Evolutionary conservation across 2,329 filamentous ascomycete species (phyloP).

Genomic region (Huntiella decipiens): DNA sequence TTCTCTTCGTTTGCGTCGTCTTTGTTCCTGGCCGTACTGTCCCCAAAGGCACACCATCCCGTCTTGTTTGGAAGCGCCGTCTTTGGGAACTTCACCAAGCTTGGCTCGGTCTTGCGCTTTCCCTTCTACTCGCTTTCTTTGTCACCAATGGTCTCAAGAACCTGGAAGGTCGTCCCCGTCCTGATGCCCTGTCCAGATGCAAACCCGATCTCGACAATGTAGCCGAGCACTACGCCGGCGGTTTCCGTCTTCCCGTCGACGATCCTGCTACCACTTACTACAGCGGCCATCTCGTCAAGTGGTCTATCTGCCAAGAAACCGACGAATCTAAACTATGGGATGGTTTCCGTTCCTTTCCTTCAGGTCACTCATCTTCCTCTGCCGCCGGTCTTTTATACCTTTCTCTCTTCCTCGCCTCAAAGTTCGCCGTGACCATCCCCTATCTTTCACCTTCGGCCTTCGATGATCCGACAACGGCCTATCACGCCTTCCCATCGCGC

Average conservation of each 20-base stretch:
- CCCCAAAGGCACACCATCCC: constrained; percentile 39
- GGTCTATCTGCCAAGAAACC: constrained; percentile 52
- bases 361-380: constrained; percentile 40
- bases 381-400: constrained; percentile 72
- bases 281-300: constrained; percentile 40
- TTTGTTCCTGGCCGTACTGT: constrained; percentile 57
- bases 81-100: constrained; percentile 81
- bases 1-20: constrained; percentile 47
- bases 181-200: constrained; percentile 68
- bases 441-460: constrained; percentile 37
- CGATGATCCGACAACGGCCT: constrained; percentile 19
- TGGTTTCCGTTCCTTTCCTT: constrained; percentile 61
- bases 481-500: constrained; percentile 60
- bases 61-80: constrained; percentile 58
- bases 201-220: constrained; percentile 50
- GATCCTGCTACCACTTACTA: constrained; percentile 17
- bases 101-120: constrained; percentile 62
- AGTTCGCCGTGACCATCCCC: constrained; percentile 56
- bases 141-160: constrained; percentile 78
- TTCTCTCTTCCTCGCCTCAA: constrained; percentile 69
- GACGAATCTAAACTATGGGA: constrained; percentile 47
- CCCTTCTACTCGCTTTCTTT: constrained; percentile 54
- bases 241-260: constrained; percentile 37
- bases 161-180: constrained; percentile 49
- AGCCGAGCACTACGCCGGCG: constrained; percentile 42